Evolutionary conservation across 31 red algal genomes (phyloP).

Genomic region (Porphyra umbilicalis): DNA sequence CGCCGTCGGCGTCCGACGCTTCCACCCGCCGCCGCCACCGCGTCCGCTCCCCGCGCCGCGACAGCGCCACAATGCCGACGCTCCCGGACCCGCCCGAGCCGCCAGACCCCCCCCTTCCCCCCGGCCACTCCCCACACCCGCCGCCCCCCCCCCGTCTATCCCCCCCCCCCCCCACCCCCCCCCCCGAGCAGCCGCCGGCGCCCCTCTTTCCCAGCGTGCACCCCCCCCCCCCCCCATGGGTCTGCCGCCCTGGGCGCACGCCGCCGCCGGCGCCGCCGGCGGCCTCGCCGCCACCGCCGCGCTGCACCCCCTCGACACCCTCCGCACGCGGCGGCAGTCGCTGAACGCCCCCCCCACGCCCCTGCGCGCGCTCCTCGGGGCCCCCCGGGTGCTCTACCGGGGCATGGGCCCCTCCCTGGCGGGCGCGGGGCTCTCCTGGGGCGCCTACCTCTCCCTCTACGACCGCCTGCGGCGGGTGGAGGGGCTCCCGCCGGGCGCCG

Average conservation of each 20-base stretch:
- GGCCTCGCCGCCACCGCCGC: slow-evolving; percentile 47
- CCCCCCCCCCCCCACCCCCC: neutral
- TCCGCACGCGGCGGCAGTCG: slow-evolving; percentile 44
- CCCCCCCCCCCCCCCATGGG: neutral
- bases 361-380: slow-evolving; percentile 24
- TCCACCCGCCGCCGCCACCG: no score
- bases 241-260: slow-evolving; percentile 28
- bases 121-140: neutral
- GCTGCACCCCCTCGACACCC: slow-evolving; percentile 74
- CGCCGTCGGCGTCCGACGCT: no score
- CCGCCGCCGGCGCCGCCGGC: slow-evolving; percentile 50
- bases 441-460: slow-evolving; percentile 37
- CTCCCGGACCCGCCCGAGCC: neutral
- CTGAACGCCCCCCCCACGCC: neutral
- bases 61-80: no score
- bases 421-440: slow-evolving; percentile 67
- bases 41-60: no score
- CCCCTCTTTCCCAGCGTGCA: neutral
- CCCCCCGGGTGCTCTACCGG: slow-evolving; percentile 43
- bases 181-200: neutral
- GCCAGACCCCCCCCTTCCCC: neutral
- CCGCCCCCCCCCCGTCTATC: neutral
- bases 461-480: neutral
- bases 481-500: slow-evolving; percentile 32
- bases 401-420: slow-evolving; percentile 64